Percentiles rank a stretch among this genome's conserved stretches.
These are phyloP conservation scores for Chrysoporthe puriensis DNA, from an alignment of 2,329 filamentous ascomycete species.

Conservation along the genomic window DNA sequence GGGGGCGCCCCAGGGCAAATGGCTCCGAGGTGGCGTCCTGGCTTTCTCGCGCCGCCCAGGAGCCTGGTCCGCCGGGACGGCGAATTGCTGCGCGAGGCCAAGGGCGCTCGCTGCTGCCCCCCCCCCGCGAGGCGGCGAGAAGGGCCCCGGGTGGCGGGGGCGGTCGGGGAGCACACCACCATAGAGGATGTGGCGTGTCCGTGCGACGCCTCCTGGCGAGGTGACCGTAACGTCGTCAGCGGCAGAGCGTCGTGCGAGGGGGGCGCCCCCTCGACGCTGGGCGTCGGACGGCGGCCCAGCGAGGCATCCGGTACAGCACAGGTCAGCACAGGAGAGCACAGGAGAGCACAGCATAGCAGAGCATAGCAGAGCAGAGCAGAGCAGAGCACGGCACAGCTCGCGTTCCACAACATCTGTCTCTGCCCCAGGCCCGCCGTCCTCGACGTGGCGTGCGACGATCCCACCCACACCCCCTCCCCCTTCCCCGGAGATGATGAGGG, in stretches of 20 bases:
- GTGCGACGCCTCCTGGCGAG: conserved; percentile 3
- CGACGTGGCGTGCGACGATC: not conserved
- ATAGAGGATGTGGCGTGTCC: conserved; percentile 9
- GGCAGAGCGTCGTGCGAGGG: not conserved
- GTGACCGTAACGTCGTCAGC: not conserved
- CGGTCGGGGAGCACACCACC: conserved; percentile 14
- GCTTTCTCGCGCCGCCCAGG: conserved; percentile 5
- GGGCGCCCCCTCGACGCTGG: no score
- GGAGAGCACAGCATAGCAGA: not conserved
- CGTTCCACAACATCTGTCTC: not conserved
- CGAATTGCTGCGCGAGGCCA: conserved; percentile 10
- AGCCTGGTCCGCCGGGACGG: conserved; percentile 14
- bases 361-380: not conserved
- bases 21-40: conserved; percentile 21
- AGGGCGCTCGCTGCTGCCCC: not conserved
- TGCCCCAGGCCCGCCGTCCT: not conserved
- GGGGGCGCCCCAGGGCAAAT: conserved; percentile 2
- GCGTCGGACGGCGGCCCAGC: no score
- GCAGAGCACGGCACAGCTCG: not conserved
- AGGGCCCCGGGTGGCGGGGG: not conserved
- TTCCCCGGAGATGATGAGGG: not conserved
- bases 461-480: not conserved
- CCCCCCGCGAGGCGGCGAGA: conserved; percentile 5
- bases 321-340: not conserved
- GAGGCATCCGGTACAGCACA: no score